Percentiles rank a stretch among this genome's conserved stretches.
phyloP scores from a whole-genome alignment of 1,284 basidiomycete species.

The Meira miltonrushii region DNA sequence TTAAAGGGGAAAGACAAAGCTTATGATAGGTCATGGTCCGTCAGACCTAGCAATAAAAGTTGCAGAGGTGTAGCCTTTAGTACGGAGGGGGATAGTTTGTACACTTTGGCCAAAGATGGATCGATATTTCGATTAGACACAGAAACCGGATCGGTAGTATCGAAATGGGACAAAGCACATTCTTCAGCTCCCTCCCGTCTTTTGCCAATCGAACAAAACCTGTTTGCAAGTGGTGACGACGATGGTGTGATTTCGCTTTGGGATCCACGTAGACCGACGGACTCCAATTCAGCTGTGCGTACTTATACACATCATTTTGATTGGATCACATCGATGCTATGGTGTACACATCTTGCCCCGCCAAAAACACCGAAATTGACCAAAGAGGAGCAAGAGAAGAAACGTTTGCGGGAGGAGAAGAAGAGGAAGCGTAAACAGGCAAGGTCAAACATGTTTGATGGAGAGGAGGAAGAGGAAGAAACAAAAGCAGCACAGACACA shows the following conservation, averaged over 20 bases:
- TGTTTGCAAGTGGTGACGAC: constrained; percentile 82
- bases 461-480: constrained; percentile 13
- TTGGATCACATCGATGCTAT: constrained; percentile 89
- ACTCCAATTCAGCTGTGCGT: constrained; percentile 54
- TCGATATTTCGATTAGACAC: constrained; percentile 58
- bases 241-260: constrained; percentile 90
- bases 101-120: constrained; percentile 77
- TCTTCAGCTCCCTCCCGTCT: constrained; percentile 61
- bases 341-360: constrained; percentile 52
- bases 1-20: constrained; percentile 11
- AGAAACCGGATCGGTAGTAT: constrained; percentile 61
- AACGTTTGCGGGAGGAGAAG: constrained; percentile 14
- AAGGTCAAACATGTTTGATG: constrained; percentile 11
- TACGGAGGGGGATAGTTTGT: constrained; percentile 55
- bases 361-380: constrained; percentile 17
- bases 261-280: constrained; percentile 65
- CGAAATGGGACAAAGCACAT: constrained; percentile 66
- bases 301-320: constrained; percentile 84
- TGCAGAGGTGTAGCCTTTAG: constrained; percentile 37
- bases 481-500: not conserved
- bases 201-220: constrained; percentile 66
- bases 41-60: constrained; percentile 32
- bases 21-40: constrained; percentile 31
- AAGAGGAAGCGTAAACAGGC: constrained; percentile 20
- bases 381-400: constrained; percentile 15